Base-by-base conservation (phyloP, 495 filamentous ascomycete species). In the Penicillium bovifimosum region DNA sequence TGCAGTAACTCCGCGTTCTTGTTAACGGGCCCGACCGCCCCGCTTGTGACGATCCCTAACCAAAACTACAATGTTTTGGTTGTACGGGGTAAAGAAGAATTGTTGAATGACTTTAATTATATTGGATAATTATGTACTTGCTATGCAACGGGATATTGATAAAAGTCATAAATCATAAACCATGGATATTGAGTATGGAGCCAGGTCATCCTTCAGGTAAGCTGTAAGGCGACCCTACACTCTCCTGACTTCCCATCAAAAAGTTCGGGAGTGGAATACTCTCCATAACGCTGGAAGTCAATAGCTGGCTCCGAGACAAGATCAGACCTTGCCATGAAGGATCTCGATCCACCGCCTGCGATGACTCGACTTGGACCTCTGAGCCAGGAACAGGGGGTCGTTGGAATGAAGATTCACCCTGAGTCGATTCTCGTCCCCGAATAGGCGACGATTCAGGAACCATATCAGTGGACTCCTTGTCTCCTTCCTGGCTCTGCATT, bases 281-380 rank as follows among this genome's bases (percentile, higher is more conserved):
- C 40, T 76, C 74, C 74, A 76, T 75, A 5, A 76, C 64, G 45
- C 72, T 75, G 7, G 72, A 74, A 1, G 72, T 71, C 11, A 76
- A 59, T 41, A 75, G 59, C 34, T 75, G 69, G 51, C 66, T 72
- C n/a, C 63, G 56, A 14, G 67, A 62, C 10, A 75, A 34, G 8
- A 74, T 43, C 7, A 54, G 54, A n/a, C 53, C 57, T 6, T 51
- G 45, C 11, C 53, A 51, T 9, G 49, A 55, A 6, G 55, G 45
- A n/a, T 61, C 47, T 41, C 63, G 63, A 28, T 73, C 72, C 6
- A 63, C 65, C 6, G 68, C 64, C 44, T 76, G 74, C 1, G 74
- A 76, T 4, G 74, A 76, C 46, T 74, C 72, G 11, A 76, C 72
- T 53, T 75, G 68, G 11, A 76, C 65, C 28, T 71, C 58, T 5